phyloP scores from a whole-genome alignment of 2,329 filamentous ascomycete genomes.

The Whalleya microplaca region DNA sequence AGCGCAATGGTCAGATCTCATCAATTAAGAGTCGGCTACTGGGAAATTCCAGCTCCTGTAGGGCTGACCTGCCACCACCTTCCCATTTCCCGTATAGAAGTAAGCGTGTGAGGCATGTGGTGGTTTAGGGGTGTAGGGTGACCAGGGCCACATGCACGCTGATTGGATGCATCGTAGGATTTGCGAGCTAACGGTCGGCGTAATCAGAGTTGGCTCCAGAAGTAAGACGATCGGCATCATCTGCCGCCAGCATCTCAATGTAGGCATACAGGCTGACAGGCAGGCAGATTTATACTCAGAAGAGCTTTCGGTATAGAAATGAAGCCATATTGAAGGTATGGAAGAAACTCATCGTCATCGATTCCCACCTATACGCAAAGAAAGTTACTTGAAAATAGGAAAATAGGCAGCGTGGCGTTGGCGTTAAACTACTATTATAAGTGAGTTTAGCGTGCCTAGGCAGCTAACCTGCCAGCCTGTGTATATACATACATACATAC shows the following conservation, averaged over 20 bases:
- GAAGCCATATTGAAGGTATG: background rate
- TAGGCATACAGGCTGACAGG: background rate
- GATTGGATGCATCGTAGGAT: background rate
- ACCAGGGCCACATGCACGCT: background rate
- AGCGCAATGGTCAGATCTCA: background rate
- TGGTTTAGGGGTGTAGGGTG: background rate
- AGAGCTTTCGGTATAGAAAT: background rate
- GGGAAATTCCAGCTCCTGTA: background rate
- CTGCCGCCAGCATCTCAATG: background rate
- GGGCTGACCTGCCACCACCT: background rate
- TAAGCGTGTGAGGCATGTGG: background rate
- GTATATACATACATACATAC: no score
- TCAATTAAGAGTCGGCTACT: background rate
- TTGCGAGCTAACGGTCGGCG: background rate
- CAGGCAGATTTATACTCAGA: no score
- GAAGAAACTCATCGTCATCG: background rate
- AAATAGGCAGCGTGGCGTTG: background rate
- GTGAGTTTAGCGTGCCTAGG: no score
- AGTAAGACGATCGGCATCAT: background rate
- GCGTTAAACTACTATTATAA: background rate
- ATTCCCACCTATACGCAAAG: background rate
- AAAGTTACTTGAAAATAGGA: background rate
- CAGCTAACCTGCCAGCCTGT: no score
- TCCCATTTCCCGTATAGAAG: background rate
- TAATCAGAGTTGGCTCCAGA: background rate